Conservation (phyloP, 257 asterid genomes). For the Solanum gandarillasii region DNA sequence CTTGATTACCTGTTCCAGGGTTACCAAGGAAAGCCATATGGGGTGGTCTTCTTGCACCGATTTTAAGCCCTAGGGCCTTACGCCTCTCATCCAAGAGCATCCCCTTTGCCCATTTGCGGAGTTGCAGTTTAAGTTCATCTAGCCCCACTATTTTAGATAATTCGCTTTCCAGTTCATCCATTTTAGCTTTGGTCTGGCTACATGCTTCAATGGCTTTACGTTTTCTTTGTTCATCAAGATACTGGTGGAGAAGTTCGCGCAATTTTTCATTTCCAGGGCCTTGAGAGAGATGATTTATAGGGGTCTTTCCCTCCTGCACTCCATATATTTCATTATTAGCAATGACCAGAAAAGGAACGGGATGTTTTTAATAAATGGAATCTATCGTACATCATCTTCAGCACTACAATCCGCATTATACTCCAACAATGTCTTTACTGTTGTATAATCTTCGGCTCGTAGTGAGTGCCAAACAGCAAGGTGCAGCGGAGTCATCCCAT, state of each 20-base stretch:
- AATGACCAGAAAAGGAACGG: constrained; percentile 11
- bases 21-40: constrained; percentile 98
- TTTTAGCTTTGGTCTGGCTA: constrained; percentile 66
- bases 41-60: constrained; percentile 82
- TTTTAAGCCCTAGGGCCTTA: constrained; percentile 68
- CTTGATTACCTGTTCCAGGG: constrained; percentile 78
- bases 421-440: constrained; percentile 81
- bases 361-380: not conserved
- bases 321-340: constrained; percentile 19
- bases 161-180: constrained; percentile 76
- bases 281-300: constrained; percentile 76
- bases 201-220: constrained; percentile 84
- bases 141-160: constrained; percentile 64
- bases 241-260: constrained; percentile 49
- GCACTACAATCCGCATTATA: constrained; percentile 80
- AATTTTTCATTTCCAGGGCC: constrained; percentile 67
- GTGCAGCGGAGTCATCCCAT: constrained; percentile 96
- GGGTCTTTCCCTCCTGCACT: constrained; percentile 88
- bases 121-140: constrained; percentile 58
- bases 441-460: constrained; percentile 60
- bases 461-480: constrained; percentile 99
- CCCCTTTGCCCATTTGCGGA: constrained; percentile 89
- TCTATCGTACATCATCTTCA: constrained; percentile 57
- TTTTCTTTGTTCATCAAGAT: constrained; percentile 75
- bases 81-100: constrained; percentile 93